Evolutionary conservation across 2,329 filamentous ascomycete species (phyloP).

Genomic region (Daldinia sp.): DNA sequence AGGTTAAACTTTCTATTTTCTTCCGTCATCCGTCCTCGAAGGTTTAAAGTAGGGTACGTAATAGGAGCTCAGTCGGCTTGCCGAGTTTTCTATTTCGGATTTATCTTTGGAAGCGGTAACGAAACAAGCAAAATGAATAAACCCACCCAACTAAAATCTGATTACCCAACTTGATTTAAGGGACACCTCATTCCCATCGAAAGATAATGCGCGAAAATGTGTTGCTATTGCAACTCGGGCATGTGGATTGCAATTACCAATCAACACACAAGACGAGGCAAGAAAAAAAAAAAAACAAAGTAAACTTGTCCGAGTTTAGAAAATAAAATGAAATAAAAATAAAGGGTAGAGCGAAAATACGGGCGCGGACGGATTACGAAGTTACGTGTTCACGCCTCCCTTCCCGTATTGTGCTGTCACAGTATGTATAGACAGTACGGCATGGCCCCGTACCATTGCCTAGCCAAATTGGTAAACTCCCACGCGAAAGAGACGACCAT

Average conservation of each 20-base stretch:
- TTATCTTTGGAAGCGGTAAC: constrained; percentile 8
- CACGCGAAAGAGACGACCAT: constrained; percentile 42
- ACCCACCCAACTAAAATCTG: neutral
- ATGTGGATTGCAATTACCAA: neutral
- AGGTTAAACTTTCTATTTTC: constrained; percentile 21
- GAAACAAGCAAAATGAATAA: constrained; percentile 6
- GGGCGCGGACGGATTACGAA: constrained; percentile 34
- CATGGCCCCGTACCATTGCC: constrained; percentile 42
- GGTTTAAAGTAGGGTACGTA: constrained; percentile 22
- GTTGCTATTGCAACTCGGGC: neutral
- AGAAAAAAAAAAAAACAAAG: neutral
- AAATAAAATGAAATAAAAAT: neutral
- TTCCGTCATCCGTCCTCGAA: constrained; percentile 27
- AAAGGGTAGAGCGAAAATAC: constrained; percentile 28
- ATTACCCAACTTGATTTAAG: constrained; percentile 10
- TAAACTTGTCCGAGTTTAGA: constrained; percentile 12
- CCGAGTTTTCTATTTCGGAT: constrained; percentile 18
- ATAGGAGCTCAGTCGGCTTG: constrained; percentile 29
- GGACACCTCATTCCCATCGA: neutral
- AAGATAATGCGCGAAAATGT: neutral
- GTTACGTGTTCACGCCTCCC: constrained; percentile 35
- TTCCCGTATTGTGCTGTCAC: constrained; percentile 40
- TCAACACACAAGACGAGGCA: neutral
- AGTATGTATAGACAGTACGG: constrained; percentile 42
- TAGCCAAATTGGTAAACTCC: constrained; percentile 41